Conservation (phyloP, 1,139 yeast genomes). For the Debaryomyces psychrophilus region DNA sequence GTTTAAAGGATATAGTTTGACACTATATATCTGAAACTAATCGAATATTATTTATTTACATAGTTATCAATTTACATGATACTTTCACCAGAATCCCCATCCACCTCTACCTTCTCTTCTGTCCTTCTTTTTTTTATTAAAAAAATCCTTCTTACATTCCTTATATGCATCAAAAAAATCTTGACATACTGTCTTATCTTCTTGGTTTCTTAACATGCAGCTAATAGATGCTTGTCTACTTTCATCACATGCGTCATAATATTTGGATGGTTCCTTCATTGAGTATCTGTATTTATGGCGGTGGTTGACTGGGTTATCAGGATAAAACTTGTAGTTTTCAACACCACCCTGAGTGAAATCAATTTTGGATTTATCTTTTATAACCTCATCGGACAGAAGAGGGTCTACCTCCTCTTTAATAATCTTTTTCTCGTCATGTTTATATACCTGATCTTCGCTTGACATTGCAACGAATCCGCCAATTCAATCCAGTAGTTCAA, state of each 20-base stretch:
- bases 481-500: neutral
- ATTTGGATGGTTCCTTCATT: conserved; percentile 77
- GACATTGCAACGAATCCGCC: neutral
- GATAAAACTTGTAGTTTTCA: conserved; percentile 70
- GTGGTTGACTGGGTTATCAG: conserved; percentile 74
- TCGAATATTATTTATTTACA: conserved; percentile 2
- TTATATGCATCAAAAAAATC: conserved; percentile 91
- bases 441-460: neutral
- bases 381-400: conserved; percentile 30
- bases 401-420: neutral
- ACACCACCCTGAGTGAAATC: conserved; percentile 60
- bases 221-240: conserved; percentile 83
- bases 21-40: conserved; percentile 1
- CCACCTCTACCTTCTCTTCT: conserved; percentile 45
- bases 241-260: conserved; percentile 91
- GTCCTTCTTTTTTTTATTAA: conserved; percentile 43
- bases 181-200: conserved; percentile 70
- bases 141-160: conserved; percentile 89
- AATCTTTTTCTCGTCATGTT: neutral
- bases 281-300: conserved; percentile 63
- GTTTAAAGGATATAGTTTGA: conserved; percentile 6
- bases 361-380: conserved; percentile 49
- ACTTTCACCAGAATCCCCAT: conserved; percentile 46
- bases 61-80: conserved; percentile 3
- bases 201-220: conserved; percentile 78